These are phyloP conservation scores for Boletus vinaceobasis DNA, from an alignment of 768 basidiomycete species.

Conservation along the genomic window DNA sequence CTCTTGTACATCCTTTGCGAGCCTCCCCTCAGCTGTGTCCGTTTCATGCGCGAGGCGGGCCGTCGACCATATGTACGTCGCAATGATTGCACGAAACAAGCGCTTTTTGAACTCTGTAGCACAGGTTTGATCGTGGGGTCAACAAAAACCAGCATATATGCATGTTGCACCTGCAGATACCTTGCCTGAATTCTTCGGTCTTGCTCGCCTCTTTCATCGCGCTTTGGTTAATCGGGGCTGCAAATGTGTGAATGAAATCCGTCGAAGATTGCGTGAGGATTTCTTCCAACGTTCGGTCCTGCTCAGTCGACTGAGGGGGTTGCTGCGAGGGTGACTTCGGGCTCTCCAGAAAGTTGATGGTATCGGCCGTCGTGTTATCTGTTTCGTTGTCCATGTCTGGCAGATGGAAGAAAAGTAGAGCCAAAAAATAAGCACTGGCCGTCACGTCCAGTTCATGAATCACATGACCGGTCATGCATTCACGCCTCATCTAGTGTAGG, in stretches of 20 bases:
- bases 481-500: not conserved
- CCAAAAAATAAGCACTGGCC: not conserved
- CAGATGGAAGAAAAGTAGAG: not conserved
- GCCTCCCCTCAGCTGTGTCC: conserved; percentile 4
- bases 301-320: not conserved
- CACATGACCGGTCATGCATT: conserved; percentile 27
- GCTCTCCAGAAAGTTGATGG: not conserved
- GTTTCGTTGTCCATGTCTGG: conserved; percentile 14
- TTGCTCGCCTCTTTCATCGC: conserved; percentile 17
- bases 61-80: conserved; percentile 26
- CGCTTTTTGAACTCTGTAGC: conserved; percentile 23
- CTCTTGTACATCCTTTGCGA: conserved; percentile 14
- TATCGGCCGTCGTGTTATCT: conserved; percentile 2
- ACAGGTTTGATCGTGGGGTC: not conserved
- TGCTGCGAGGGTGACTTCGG: not conserved
- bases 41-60: conserved; percentile 23
- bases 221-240: conserved; percentile 13
- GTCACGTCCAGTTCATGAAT: conserved; percentile 16
- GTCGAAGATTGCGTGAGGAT: conserved; percentile 18
- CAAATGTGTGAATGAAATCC: conserved; percentile 19
- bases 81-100: conserved; percentile 12
- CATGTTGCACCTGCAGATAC: conserved; percentile 14
- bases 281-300: conserved; percentile 19
- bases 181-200: conserved; percentile 20
- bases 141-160: conserved; percentile 24